These are phyloP conservation scores for Trichoderma parareesei DNA, from an alignment of 495 filamentous ascomycete species.

Conservation along the genomic window DNA sequence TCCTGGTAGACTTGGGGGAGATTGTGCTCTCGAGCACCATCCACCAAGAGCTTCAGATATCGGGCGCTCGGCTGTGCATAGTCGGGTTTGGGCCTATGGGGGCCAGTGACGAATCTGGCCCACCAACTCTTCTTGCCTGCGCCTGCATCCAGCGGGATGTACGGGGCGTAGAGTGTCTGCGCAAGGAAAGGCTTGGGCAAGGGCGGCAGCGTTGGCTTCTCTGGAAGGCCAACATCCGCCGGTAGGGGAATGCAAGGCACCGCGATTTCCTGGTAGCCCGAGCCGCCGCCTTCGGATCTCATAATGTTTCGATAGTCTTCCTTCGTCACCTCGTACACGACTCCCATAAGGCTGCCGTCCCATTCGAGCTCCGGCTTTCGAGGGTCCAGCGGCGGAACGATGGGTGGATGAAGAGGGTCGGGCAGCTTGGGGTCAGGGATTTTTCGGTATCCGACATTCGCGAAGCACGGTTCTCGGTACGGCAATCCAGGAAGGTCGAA, in stretches of 20 bases:
- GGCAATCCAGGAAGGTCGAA: slow-evolving; percentile 84
- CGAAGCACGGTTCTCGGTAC: slow-evolving; percentile 87
- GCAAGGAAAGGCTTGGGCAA: slow-evolving; percentile 37
- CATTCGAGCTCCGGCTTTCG: slow-evolving; percentile 40
- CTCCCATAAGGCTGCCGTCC: slow-evolving; percentile 76
- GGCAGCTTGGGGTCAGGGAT: slow-evolving; percentile 23
- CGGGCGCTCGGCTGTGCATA: slow-evolving; percentile 77
- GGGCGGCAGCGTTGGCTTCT: slow-evolving; percentile 31
- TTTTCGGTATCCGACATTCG: slow-evolving; percentile 60
- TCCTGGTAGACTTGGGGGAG: slow-evolving; percentile 65
- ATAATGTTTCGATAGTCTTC: slow-evolving; percentile 80
- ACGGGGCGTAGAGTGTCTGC: slow-evolving; percentile 36
- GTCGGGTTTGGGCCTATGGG: slow-evolving; percentile 49
- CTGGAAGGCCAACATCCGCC: slow-evolving; percentile 29
- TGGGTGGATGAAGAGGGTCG: slow-evolving; percentile 20
- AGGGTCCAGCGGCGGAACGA: slow-evolving; percentile 25
- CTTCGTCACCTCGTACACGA: slow-evolving; percentile 86
- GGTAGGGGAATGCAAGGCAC: slow-evolving; percentile 67
- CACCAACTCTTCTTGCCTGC: slow-evolving; percentile 23
- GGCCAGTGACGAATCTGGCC: slow-evolving; percentile 26
- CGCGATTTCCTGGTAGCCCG: slow-evolving; percentile 72
- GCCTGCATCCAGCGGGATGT: slow-evolving; percentile 18
- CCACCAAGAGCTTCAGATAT: slow-evolving; percentile 68
- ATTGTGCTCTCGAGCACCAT: slow-evolving; percentile 68
- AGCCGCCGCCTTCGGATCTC: slow-evolving; percentile 80